These are phyloP conservation scores for Phaeosphaeriaceae sp. DNA, from an alignment of 2,329 filamentous ascomycete genomes.

Conservation along the genomic window DNA sequence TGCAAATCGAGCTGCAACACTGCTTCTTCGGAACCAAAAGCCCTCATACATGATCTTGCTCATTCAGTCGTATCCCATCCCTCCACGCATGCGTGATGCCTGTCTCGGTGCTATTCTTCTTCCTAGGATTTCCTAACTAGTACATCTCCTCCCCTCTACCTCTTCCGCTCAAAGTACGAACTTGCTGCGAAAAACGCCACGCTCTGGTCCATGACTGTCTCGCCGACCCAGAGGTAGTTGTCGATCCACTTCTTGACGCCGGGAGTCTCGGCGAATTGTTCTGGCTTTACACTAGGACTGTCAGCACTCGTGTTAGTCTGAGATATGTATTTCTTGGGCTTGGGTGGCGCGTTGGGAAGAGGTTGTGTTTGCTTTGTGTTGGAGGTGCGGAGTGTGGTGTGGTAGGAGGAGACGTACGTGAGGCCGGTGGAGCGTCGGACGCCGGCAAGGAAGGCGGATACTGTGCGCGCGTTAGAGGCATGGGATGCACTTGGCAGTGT, in stretches of 20 bases:
- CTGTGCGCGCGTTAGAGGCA: slow-evolving; percentile 53
- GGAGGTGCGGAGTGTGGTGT: not conserved
- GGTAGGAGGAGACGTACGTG: slow-evolving; percentile 72
- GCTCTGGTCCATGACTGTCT: slow-evolving; percentile 98
- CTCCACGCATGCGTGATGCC: not conserved
- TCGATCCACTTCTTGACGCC: slow-evolving; percentile 88
- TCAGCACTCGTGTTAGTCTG: slow-evolving; percentile 29
- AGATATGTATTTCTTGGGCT: slow-evolving; percentile 4
- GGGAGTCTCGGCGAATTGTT: slow-evolving; percentile 82
- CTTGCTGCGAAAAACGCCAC: slow-evolving; percentile 89
- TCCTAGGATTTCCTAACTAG: no score
- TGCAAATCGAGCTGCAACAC: not conserved
- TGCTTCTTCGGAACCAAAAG: not conserved
- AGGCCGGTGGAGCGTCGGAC: slow-evolving; percentile 97
- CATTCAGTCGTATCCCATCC: not conserved
- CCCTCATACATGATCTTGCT: not conserved
- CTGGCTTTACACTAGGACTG: slow-evolving; percentile 83
- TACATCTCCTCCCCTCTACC: slow-evolving; percentile 45
- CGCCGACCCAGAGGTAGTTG: slow-evolving; percentile 91
- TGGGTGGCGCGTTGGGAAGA: not conserved
- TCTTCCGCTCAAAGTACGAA: slow-evolving; percentile 88
- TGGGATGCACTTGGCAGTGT: slow-evolving; percentile 1
- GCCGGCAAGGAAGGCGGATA: slow-evolving; percentile 94
- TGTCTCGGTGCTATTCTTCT: no score
- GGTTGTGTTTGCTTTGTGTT: not conserved